phyloP scores from a whole-genome alignment of 768 basidiomycete genomes.

The Serendipita sp. region DNA sequence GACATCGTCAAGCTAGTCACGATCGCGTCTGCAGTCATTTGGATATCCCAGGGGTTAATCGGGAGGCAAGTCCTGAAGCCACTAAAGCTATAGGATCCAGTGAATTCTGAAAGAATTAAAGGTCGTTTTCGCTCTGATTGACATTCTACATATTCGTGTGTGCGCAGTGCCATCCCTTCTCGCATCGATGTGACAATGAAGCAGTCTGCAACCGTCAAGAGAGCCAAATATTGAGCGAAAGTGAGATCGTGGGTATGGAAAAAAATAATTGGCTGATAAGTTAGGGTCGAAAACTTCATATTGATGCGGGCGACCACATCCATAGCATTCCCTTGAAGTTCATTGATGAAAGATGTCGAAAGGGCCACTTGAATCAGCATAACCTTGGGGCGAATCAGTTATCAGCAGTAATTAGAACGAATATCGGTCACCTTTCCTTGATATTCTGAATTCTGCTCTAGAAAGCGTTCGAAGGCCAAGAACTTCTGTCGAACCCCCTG shows the following conservation, averaged over 20 bases:
- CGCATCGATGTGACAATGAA: slow-evolving; percentile 72
- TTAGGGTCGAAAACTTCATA: slow-evolving; percentile 65
- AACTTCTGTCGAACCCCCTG: slow-evolving; percentile 71
- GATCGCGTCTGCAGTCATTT: slow-evolving; percentile 74
- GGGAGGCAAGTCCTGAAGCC: slow-evolving; percentile 78
- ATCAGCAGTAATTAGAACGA: background rate
- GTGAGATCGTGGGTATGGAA: slow-evolving; percentile 72
- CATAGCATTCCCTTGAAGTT: slow-evolving; percentile 54
- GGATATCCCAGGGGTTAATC: slow-evolving; percentile 72
- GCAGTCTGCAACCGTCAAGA: slow-evolving; percentile 59
- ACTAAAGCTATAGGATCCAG: slow-evolving; percentile 71
- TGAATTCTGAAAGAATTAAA: slow-evolving; percentile 61
- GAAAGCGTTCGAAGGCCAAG: slow-evolving; percentile 65
- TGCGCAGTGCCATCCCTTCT: slow-evolving; percentile 76
- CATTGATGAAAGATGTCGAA: slow-evolving; percentile 63
- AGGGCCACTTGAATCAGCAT: slow-evolving; percentile 80
- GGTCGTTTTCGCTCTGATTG: slow-evolving; percentile 54
- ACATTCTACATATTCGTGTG: slow-evolving; percentile 76
- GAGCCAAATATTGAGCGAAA: slow-evolving; percentile 70
- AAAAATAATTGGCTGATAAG: slow-evolving; percentile 79
- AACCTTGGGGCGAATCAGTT: slow-evolving; percentile 25
- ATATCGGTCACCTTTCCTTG: slow-evolving; percentile 42
- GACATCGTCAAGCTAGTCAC: slow-evolving; percentile 49
- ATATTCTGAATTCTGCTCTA: slow-evolving; percentile 64
- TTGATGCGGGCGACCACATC: slow-evolving; percentile 71